Conservation (phyloP, 1,139 yeast species). For the Magnusiomyces paraingens region DNA sequence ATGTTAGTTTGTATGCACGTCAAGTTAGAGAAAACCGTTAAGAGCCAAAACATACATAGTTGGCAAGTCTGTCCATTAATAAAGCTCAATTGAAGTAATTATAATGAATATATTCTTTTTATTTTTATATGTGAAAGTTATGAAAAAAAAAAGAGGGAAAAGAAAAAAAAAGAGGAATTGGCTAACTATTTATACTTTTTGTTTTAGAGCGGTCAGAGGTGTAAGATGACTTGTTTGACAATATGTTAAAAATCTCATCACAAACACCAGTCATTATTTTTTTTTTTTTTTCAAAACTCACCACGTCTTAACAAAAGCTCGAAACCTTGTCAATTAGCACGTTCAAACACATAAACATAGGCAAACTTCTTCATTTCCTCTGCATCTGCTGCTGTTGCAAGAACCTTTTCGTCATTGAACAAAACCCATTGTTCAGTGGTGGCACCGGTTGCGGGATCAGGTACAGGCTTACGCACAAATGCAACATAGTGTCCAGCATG, state of each 20-base stretch:
- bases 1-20: no score
- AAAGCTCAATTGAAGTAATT: not conserved
- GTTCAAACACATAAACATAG: conserved; percentile 37
- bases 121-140: not conserved
- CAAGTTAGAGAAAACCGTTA: no score
- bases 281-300: not conserved
- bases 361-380: conserved; percentile 56
- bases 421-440: conserved; percentile 58
- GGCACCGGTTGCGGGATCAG: conserved; percentile 17
- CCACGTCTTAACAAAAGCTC: not conserved
- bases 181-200: not conserved
- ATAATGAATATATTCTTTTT: not conserved
- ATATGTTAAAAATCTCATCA: not conserved
- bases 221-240: not conserved
- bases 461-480: conserved; percentile 46
- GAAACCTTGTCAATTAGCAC: conserved; percentile 10
- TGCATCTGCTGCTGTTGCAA: conserved; percentile 49
- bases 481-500: conserved; percentile 97
- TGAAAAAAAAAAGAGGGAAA: not conserved
- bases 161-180: not conserved
- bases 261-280: not conserved
- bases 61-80: not conserved
- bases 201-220: not conserved
- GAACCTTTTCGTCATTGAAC: conserved; percentile 92
- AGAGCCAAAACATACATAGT: no score